Evolutionary conservation across 768 basidiomycete genomes (phyloP).

Genomic region (Tricholoma flavovirens): DNA sequence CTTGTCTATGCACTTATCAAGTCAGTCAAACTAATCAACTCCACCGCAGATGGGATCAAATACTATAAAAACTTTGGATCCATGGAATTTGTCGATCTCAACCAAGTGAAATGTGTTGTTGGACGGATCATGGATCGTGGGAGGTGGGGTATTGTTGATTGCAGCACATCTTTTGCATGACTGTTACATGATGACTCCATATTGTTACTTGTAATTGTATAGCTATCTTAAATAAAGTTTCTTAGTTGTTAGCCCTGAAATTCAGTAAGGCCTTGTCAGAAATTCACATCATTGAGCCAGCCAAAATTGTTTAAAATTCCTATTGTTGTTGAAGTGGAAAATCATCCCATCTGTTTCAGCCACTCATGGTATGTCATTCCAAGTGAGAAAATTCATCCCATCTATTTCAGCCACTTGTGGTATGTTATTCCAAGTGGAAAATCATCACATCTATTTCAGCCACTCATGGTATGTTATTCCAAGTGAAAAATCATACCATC

Average conservation of each 20-base stretch:
- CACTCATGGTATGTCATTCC: background rate
- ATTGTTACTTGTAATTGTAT: background rate
- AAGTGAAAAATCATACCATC: background rate
- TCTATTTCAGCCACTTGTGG: background rate
- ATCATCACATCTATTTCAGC: background rate
- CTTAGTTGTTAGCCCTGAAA: background rate
- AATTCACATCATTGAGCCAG: background rate
- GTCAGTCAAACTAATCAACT: background rate
- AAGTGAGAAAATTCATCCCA: background rate
- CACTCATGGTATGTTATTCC: background rate
- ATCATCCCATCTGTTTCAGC: background rate
- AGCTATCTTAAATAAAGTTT: background rate
- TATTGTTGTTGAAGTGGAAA: background rate
- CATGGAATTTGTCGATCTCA: constrained; percentile 21
- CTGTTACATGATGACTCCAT: background rate
- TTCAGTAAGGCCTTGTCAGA: background rate
- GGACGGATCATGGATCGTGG: constrained; percentile 15
- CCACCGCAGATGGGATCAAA: constrained; percentile 9
- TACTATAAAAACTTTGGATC: constrained; percentile 14
- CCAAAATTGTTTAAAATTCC: background rate
- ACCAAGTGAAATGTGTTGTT: constrained; percentile 22
- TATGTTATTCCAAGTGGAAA: background rate
- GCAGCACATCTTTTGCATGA: background rate
- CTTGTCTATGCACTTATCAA: constrained; percentile 21
- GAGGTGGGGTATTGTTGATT: background rate